Evolutionary conservation across 257 asterid genomes (phyloP).

Genomic region (Rubia yunnanensis): DNA sequence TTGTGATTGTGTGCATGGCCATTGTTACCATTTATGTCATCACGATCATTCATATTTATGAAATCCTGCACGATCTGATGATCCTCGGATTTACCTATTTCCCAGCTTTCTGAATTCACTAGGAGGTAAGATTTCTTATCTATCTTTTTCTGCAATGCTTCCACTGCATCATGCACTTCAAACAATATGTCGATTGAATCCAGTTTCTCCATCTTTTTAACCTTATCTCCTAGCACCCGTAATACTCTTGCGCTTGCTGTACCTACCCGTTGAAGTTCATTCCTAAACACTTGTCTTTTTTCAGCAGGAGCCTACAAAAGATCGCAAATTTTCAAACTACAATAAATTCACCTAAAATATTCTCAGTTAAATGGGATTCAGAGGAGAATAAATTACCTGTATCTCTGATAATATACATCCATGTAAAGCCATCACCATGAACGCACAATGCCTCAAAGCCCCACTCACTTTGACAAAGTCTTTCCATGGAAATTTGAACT

Average conservation of each 20-base stretch:
- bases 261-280: slow-evolving; percentile 54
- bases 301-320: slow-evolving; percentile 56
- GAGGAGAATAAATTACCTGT: slow-evolving; percentile 33
- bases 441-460: slow-evolving; percentile 68
- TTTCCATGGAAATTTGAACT: slow-evolving; percentile 46
- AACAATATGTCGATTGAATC: slow-evolving; percentile 22
- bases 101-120: slow-evolving; percentile 65
- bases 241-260: slow-evolving; percentile 47
- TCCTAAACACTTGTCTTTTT: slow-evolving; percentile 52
- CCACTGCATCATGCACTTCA: slow-evolving; percentile 44
- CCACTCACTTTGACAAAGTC: slow-evolving; percentile 50
- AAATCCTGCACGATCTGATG: slow-evolving; percentile 25
- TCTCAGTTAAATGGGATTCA: not conserved
- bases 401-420: slow-evolving; percentile 83
- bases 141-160: slow-evolving; percentile 35
- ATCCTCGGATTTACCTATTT: slow-evolving; percentile 28
- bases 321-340: not conserved
- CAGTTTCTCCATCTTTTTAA: slow-evolving; percentile 59
- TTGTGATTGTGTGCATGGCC: slow-evolving; percentile 21
- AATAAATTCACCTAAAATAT: not conserved
- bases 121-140: slow-evolving; percentile 59
- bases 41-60: slow-evolving; percentile 16
- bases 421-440: slow-evolving; percentile 76
- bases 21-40: slow-evolving; percentile 6
- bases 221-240: slow-evolving; percentile 45